These are phyloP conservation scores for Sarcocystis neurona DNA, from an alignment of 169 alveolate genomes.

Conservation along the genomic window DNA sequence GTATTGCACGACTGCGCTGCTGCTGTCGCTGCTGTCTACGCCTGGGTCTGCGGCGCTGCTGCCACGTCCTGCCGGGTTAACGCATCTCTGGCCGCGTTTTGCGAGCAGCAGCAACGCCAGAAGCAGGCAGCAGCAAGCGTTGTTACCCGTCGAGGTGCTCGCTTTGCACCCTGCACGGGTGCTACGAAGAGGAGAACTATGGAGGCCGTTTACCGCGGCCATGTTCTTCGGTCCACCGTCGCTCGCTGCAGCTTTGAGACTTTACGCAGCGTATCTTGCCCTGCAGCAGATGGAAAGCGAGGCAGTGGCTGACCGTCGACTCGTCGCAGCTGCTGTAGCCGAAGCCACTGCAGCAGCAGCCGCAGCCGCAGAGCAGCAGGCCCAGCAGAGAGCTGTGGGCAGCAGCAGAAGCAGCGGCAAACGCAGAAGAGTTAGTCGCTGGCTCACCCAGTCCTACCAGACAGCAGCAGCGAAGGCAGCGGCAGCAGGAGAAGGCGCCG, in stretches of 20 bases:
- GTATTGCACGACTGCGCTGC: background rate
- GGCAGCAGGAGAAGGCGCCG: background rate
- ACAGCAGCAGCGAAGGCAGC: background rate
- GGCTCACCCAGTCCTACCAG: background rate
- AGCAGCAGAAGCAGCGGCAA: background rate
- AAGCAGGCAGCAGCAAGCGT: background rate
- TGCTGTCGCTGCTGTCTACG: background rate
- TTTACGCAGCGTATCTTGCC: background rate
- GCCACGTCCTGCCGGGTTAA: background rate
- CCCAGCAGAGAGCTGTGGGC: background rate
- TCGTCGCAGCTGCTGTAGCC: no score
- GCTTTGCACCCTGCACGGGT: slow-evolving; percentile 42
- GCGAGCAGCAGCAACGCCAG: background rate
- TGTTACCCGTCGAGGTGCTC: slow-evolving; percentile 23
- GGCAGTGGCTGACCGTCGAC: background rate
- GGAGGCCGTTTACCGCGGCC: slow-evolving; percentile 62
- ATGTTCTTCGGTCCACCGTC: slow-evolving; percentile 38
- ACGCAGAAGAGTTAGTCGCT: background rate
- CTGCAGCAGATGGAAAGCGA: slow-evolving; percentile 4
- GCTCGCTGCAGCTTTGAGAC: background rate
- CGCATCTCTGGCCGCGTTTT: background rate
- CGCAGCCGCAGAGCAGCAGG: background rate
- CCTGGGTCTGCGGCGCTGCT: background rate
- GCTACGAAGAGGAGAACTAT: slow-evolving; percentile 42
- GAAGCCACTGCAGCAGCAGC: background rate